These are phyloP conservation scores for Phytophthora ohioensis DNA, from an alignment of 352 stramenopile genomes.

Conservation along the genomic window DNA sequence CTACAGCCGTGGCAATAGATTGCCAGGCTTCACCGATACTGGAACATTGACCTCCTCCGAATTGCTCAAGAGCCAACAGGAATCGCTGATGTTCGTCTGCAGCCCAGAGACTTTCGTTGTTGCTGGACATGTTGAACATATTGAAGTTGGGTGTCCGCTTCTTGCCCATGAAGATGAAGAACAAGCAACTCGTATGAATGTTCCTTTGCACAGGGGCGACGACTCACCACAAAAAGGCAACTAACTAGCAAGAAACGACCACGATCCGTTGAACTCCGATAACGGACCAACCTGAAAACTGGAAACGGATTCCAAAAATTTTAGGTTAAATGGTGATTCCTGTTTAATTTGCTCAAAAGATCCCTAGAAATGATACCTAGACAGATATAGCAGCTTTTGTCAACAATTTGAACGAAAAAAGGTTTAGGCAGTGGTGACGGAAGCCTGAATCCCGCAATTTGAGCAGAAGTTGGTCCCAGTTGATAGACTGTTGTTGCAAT, in stretches of 20 bases:
- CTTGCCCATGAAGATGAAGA: slow-evolving; percentile 24
- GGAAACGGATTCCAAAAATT: slow-evolving; percentile 10
- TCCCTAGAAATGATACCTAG: no score
- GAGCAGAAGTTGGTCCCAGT: no score
- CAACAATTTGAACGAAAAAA: background rate
- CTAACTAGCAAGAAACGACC: slow-evolving; percentile 24
- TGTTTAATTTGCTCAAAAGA: no score
- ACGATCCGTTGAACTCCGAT: background rate
- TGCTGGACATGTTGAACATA: slow-evolving; percentile 43
- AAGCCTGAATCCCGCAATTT: no score
- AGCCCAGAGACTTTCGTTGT: slow-evolving; percentile 48
- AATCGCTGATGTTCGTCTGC: slow-evolving; percentile 77
- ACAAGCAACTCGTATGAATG: no score
- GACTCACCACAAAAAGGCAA: slow-evolving; percentile 31
- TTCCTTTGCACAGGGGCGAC: background rate
- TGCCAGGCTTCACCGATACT: slow-evolving; percentile 61
- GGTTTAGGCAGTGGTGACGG: no score
- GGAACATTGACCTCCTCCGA: slow-evolving; percentile 52
- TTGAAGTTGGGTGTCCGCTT: slow-evolving; percentile 23
- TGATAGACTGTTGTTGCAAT: no score
- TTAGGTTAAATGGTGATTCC: no score
- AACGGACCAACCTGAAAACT: slow-evolving; percentile 15
- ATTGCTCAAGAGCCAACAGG: slow-evolving; percentile 70
- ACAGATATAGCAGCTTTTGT: background rate
- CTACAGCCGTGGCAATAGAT: slow-evolving; percentile 62